Evolutionary conservation across 441 rosid genomes (phyloP).

Genomic region (California macrophylla): DNA sequence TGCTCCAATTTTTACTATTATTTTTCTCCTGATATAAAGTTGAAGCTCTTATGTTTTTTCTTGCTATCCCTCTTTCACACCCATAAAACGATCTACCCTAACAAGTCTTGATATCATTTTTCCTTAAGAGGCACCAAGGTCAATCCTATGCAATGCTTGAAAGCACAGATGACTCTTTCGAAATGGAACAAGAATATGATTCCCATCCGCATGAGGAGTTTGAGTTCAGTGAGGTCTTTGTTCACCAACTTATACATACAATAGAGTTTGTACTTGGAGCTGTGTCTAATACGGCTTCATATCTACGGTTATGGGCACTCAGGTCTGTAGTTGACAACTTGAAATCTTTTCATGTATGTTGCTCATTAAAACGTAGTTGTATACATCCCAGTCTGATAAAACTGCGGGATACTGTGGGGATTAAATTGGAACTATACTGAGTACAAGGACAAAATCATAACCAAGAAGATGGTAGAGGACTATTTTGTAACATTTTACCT

Average conservation of each 20-base stretch:
- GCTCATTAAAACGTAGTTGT: not conserved
- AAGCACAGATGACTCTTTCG: constrained; percentile 57
- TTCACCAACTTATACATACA: constrained; percentile 87
- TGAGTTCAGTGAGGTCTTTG: constrained; percentile 86
- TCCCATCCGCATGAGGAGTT: constrained; percentile 72
- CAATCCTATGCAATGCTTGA: constrained; percentile 43
- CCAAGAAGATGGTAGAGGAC: not conserved
- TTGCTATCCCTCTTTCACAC: not conserved
- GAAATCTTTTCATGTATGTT: not conserved
- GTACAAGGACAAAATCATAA: not conserved
- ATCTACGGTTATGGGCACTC: constrained; percentile 96
- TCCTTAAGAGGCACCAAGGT: constrained; percentile 70
- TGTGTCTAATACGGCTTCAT: constrained; percentile 93
- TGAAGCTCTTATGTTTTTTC: not conserved
- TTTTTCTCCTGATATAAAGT: not conserved
- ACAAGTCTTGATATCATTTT: constrained; percentile 1
- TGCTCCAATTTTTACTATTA: constrained; percentile 13
- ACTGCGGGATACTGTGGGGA: not conserved
- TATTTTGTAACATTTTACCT: too few species aligned
- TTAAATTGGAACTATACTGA: not conserved
- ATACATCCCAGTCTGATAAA: not conserved
- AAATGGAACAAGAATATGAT: constrained; percentile 41
- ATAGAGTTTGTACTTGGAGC: constrained; percentile 94
- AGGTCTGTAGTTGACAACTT: constrained; percentile 37
- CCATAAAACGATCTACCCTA: not conserved